Evolutionary conservation across 805 yeast species (phyloP), one percentile per base, ranked within the genome.

Genomic region (Cyberlindnera mississippiensis): DNA sequence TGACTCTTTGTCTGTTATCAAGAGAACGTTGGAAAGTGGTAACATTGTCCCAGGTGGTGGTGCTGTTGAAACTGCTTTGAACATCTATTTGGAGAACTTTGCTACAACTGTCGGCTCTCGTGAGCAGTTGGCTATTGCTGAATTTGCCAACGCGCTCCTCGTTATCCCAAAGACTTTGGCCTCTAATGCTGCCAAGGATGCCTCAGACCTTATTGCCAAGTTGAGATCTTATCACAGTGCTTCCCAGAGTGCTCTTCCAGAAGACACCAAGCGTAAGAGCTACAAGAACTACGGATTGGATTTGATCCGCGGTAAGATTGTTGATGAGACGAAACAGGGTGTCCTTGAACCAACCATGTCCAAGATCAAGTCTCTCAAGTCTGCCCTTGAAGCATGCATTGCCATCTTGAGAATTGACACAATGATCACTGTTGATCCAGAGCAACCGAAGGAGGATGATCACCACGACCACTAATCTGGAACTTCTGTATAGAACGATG

Each of bases 41-140:
- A 68, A 76, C 52, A 90, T 95, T 44, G 99, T 93, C 6, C 98
- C 99, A 33, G 99, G 99, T 48, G 99, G 99, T 51, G 99, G 99
- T 47, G 97, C 98, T 7, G 99, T 93, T 28, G 99, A 93, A 68
- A 76, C 96, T 38, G 98, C 98, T 3, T 75, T 93, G 60, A 90
- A 89, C 69, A 89, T 93, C 40, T 93, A 87, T 63, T 72, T 93
- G 62, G 99, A 93, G 66, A 91, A 87, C 63, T 93, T 93, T 66
- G 99, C 99, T 37, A 93, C 98, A 8, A 89, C 98, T 1, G 91
- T 93, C 38, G 97, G 98, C 3, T 87, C 96, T 15, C 80, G 99
- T 59, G 99, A 93, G 66, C 99, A 93, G 65, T 75, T 93, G 57
- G 98, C 99, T 14, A 93, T 93, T 68, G 95, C 97, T 1, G 99